Evolutionary conservation across 495 filamentous ascomycete genomes (phyloP).

Genomic region (Lophiotrema nucula): DNA sequence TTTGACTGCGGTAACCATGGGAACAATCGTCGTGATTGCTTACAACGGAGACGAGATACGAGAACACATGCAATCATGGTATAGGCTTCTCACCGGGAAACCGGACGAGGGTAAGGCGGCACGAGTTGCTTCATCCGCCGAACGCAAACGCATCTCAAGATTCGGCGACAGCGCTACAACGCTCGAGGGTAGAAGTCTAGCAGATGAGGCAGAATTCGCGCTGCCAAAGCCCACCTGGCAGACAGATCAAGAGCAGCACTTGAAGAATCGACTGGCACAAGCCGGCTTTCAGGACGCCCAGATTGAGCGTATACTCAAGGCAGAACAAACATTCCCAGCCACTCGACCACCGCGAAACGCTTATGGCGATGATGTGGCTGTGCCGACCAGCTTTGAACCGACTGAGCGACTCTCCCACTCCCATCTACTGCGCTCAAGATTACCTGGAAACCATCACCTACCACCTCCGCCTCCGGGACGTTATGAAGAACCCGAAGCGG

Average conservation of each 20-base stretch:
- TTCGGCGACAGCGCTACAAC: background rate
- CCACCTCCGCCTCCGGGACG: background rate
- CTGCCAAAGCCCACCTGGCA: background rate
- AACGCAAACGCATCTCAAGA: slow-evolving; percentile 7
- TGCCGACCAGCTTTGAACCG: background rate
- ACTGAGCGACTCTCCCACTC: background rate
- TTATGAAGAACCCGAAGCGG: too few species aligned
- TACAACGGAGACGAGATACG: slow-evolving; percentile 33
- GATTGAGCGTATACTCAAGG: background rate
- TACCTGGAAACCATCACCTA: background rate
- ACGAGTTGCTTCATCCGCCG: slow-evolving; percentile 10
- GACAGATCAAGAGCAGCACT: background rate
- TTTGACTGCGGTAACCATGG: slow-evolving; percentile 26
- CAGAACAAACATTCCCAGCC: background rate
- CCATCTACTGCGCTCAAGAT: background rate
- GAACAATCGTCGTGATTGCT: slow-evolving; percentile 19
- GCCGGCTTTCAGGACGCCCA: slow-evolving; percentile 3
- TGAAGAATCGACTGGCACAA: background rate
- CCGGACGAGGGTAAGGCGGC: background rate
- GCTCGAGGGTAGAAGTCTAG: slow-evolving; percentile 8
- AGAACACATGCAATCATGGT: background rate
- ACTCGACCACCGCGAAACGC: background rate
- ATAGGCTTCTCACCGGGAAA: slow-evolving; percentile 9
- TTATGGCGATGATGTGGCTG: background rate
- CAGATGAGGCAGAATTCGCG: slow-evolving; percentile 20